Evolutionary conservation across 2,329 filamentous ascomycete genomes (phyloP).

Genomic region (Nemania abortiva): DNA sequence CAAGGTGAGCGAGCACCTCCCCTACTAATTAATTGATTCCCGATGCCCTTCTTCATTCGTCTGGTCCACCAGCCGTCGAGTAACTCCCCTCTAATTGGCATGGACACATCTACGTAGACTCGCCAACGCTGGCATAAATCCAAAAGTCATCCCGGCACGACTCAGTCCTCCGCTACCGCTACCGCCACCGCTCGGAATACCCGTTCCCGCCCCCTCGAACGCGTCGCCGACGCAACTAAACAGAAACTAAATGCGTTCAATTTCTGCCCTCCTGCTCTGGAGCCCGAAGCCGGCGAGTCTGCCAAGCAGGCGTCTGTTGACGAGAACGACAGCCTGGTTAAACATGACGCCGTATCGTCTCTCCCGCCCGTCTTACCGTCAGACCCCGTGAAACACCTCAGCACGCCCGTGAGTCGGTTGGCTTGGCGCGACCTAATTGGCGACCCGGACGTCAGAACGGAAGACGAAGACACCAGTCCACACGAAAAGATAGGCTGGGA

Average conservation of each 20-base stretch:
- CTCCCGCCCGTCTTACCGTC: slow-evolving; percentile 28
- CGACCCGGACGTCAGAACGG: slow-evolving; percentile 57
- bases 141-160: slow-evolving; percentile 62
- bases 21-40: neutral
- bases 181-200: slow-evolving; percentile 20
- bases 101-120: slow-evolving; percentile 33
- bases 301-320: slow-evolving; percentile 22
- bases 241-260: slow-evolving; percentile 70
- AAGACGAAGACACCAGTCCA: slow-evolving; percentile 64
- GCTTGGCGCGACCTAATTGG: slow-evolving; percentile 71
- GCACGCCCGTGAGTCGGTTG: slow-evolving; percentile 65
- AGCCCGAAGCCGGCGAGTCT: slow-evolving; percentile 43
- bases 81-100: neutral
- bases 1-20: slow-evolving; percentile 44
- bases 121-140: slow-evolving; percentile 65
- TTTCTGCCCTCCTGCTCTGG: slow-evolving; percentile 58
- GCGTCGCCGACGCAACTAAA: slow-evolving; percentile 70
- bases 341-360: slow-evolving; percentile 15
- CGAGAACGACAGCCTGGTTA: slow-evolving; percentile 16
- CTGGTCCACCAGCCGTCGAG: neutral
- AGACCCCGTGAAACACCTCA: slow-evolving; percentile 49
- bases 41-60: neutral
- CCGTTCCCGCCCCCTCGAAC: slow-evolving; percentile 56
- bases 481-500: slow-evolving; percentile 73
- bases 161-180: slow-evolving; percentile 51